A percentile compares a stretch with the other conserved stretches of the same genome.
Evolutionary conservation across 306 rosid genomes (phyloP).

Genomic region (Trichosanthes cucumerina): DNA sequence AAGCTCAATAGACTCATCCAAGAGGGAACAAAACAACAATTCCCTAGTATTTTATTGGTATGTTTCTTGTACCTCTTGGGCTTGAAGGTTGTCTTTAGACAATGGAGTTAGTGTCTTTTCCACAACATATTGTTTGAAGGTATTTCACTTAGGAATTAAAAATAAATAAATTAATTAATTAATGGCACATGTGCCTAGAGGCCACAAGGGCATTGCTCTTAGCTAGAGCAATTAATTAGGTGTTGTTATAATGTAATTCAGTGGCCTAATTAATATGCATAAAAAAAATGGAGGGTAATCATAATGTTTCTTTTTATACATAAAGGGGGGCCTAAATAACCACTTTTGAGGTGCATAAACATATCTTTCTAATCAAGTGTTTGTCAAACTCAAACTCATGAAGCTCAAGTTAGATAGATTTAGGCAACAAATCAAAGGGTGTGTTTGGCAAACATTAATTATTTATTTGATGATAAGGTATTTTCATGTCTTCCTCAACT

Average conservation of each 20-base stretch:
- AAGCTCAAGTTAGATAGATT: not conserved
- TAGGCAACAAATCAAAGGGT: not conserved
- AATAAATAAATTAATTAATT: too few relatives aligned
- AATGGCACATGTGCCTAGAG: not conserved
- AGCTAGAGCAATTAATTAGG: not conserved
- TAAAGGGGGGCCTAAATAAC: constrained; percentile 3
- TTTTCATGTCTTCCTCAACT: not conserved
- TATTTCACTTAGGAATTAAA: not conserved
- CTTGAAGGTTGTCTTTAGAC: not conserved
- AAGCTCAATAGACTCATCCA: too few relatives aligned
- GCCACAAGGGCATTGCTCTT: not conserved
- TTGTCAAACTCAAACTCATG: not conserved
- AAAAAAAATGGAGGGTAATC: not conserved
- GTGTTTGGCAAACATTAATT: not conserved
- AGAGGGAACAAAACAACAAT: too few relatives aligned
- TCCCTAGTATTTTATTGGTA: not conserved
- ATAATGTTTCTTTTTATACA: not conserved
- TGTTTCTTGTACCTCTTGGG: not conserved
- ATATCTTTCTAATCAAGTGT: not conserved
- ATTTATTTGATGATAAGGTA: not conserved
- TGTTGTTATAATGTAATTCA: not conserved
- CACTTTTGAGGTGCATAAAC: not conserved
- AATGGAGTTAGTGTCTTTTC: not conserved
- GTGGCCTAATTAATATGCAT: too few relatives aligned
- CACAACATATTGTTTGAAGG: not conserved